Conservation (phyloP, 73 alveolate genomes). For the Paramecium sexaurelia region DNA sequence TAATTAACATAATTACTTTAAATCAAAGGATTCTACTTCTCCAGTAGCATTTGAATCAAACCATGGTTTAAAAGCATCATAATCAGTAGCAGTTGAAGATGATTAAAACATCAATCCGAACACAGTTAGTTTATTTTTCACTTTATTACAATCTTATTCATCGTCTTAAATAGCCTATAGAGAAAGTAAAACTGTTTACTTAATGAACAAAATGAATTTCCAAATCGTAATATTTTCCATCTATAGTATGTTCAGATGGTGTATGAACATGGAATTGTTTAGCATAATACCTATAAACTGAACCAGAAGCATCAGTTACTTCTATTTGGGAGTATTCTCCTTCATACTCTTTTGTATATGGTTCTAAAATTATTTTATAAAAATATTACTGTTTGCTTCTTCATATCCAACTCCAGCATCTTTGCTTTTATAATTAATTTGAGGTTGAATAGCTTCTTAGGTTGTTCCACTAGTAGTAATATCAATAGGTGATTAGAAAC, state of each 20-base stretch:
- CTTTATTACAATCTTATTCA: conserved; percentile 23
- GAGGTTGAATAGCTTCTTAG: neutral
- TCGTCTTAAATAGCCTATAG: conserved; percentile 12
- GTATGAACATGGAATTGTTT: conserved; percentile 26
- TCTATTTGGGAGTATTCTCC: neutral
- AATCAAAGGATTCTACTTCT: neutral
- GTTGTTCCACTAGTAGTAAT: neutral
- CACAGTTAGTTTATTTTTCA: conserved; percentile 30
- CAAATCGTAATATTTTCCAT: conserved; percentile 13
- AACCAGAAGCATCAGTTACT: neutral
- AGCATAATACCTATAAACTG: neutral
- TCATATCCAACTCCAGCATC: neutral
- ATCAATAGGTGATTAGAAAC: conserved; percentile 16
- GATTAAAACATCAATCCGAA: neutral
- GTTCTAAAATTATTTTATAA: neutral
- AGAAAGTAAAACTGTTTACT: neutral
- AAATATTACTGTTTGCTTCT: neutral
- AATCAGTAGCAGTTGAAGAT: neutral
- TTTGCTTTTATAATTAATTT: neutral
- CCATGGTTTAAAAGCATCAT: conserved; percentile 15
- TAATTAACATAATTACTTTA: neutral
- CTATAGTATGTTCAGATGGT: conserved; percentile 43
- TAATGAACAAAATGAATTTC: conserved; percentile 52
- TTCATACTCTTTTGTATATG: conserved; percentile 50
- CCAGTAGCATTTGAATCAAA: neutral